These are phyloP conservation scores for Oryza glumipatula DNA, from an alignment of 176 grass and related monocot species.

Conservation along the genomic window DNA sequence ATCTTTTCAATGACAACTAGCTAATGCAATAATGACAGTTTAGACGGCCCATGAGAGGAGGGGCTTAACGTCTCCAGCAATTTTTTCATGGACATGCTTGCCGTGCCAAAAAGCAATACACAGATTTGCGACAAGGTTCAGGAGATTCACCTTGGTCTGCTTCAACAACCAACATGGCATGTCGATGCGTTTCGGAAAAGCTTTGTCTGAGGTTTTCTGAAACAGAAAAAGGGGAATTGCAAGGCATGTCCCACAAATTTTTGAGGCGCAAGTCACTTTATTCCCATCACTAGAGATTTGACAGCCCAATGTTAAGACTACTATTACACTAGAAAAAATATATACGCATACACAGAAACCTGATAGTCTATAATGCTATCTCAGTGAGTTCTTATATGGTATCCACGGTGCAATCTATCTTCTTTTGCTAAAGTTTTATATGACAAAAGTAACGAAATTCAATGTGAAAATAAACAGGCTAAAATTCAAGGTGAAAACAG, in stretches of 20 bases:
- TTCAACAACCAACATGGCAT: constrained; percentile 49
- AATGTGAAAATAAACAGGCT: neutral
- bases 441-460: neutral
- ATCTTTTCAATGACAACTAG: constrained; percentile 35
- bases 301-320: neutral
- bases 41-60: constrained; percentile 37
- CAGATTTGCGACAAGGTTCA: constrained; percentile 31
- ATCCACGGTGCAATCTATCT: neutral
- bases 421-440: neutral
- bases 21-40: constrained; percentile 6
- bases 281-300: constrained; percentile 3
- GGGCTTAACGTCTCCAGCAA: constrained; percentile 10
- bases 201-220: constrained; percentile 33
- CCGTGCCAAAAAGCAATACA: constrained; percentile 1
- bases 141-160: constrained; percentile 37
- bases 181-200: neutral
- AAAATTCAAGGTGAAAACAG: neutral
- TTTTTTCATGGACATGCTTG: constrained; percentile 28
- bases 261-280: neutral
- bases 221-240: neutral
- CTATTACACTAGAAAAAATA: neutral
- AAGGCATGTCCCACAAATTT: constrained; percentile 19
- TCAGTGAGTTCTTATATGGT: neutral
- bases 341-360: neutral
- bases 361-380: neutral